Conservation (phyloP, 2,329 filamentous ascomycete genomes). For the Ophiostoma montium region DNA sequence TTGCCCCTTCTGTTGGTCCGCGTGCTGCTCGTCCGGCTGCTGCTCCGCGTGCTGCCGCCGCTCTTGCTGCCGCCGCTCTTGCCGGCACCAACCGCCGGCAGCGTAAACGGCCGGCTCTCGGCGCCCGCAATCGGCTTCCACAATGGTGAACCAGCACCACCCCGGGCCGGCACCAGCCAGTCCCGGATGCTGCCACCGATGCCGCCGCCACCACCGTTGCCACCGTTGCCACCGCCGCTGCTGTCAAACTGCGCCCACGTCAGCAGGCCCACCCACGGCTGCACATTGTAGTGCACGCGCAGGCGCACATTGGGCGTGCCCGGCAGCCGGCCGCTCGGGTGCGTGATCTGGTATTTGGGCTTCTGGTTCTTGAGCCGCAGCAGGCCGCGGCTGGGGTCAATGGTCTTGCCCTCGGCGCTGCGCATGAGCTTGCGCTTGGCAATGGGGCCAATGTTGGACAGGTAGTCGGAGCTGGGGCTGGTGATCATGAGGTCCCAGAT, state of each 20-base stretch:
- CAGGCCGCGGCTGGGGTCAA: constrained; percentile 53
- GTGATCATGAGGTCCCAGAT: constrained; percentile 97
- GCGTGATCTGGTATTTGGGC: constrained; percentile 94
- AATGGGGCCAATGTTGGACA: constrained; percentile 44
- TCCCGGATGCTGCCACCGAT: constrained; percentile 5
- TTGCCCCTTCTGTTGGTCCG: too few relatives aligned
- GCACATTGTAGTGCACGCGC: constrained; percentile 85
- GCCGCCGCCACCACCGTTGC: too few relatives aligned
- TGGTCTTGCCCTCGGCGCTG: constrained; percentile 43
- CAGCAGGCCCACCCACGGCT: constrained; percentile 86
- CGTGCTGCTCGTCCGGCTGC: background rate
- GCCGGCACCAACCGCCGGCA: constrained; percentile 38
- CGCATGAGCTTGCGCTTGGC: constrained; percentile 48
- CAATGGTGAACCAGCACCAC: constrained; percentile 10
- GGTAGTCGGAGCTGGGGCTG: constrained; percentile 48
- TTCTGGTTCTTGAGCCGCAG: constrained; percentile 70
- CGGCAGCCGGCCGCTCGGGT: constrained; percentile 67
- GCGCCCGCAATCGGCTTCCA: constrained; percentile 56
- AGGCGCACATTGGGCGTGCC: constrained; percentile 60
- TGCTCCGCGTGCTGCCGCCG: background rate
- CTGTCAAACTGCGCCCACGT: constrained; percentile 59
- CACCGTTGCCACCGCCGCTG: constrained; percentile 27
- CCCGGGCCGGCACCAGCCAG: constrained; percentile 1
- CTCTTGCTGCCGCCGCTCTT: background rate
- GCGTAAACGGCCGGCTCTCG: constrained; percentile 46